Evolutionary conservation across 2,329 filamentous ascomycete genomes (phyloP).

Genomic region (Hypoxylon sp.): DNA sequence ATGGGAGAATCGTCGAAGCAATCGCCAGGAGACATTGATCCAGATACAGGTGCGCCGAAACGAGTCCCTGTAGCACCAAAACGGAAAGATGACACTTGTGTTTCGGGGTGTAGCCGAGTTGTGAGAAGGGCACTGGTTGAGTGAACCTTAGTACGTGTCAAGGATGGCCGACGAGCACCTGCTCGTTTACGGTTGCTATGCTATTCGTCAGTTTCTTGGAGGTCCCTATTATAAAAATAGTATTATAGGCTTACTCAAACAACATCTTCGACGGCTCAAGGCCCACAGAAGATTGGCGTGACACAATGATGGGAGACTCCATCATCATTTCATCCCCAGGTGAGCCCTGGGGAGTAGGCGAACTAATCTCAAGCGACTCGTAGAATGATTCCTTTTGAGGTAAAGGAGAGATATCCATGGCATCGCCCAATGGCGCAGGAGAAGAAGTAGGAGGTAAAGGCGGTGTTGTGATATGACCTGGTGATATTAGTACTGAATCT

Average conservation of each 20-base stretch:
- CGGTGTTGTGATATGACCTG: constrained; percentile 86
- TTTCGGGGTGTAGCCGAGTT: constrained; percentile 73
- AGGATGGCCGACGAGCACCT: constrained; percentile 79
- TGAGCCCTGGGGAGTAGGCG: constrained; percentile 75
- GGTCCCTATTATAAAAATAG: neutral
- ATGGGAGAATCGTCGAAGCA: constrained; percentile 87
- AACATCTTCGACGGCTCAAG: constrained; percentile 66
- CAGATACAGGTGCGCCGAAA: constrained; percentile 63
- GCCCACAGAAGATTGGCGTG: constrained; percentile 60
- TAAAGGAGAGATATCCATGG: constrained; percentile 94
- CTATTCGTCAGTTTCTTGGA: constrained; percentile 45
- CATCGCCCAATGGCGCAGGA: constrained; percentile 78
- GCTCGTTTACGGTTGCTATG: constrained; percentile 74
- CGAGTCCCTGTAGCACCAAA: constrained; percentile 71
- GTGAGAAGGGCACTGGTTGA: constrained; percentile 75
- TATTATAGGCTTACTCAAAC: constrained; percentile 65
- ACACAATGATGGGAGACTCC: constrained; percentile 69
- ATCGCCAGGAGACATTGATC: constrained; percentile 80
- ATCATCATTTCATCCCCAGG: constrained; percentile 65
- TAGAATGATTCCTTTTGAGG: constrained; percentile 85
- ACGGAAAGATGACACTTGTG: constrained; percentile 79
- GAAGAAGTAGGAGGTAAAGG: constrained; percentile 85
- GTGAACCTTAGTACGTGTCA: constrained; percentile 81
- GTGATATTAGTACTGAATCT: constrained; percentile 42
- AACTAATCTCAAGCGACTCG: constrained; percentile 76